Evolutionary conservation across 352 stramenopile genomes (phyloP), one percentile per base, ranked within the genome.

Genomic region (Phytopythium sindhum): DNA sequence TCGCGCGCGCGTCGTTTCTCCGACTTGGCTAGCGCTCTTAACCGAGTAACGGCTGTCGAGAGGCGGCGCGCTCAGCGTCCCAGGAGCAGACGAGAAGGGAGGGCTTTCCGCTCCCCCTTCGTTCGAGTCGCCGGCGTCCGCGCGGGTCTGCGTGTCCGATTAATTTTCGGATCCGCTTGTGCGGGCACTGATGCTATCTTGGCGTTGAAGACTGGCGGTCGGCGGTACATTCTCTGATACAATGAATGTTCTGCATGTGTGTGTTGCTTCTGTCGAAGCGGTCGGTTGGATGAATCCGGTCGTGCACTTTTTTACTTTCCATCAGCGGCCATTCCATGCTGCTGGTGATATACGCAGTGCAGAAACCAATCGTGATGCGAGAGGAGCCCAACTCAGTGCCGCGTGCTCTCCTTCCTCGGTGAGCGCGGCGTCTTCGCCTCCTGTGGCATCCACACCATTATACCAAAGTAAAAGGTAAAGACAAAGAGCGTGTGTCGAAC

Each of bases 281-380:
- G 35, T 50, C 57, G 28, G 19, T 17, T n/a, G 29, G 51, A 15
- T 44, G 39, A 24, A 31, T 41, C 28, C n/a, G 55, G 7, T 35
- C n/a, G 44, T 76, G 74, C 77, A 83, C 80, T 82, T 26, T 69
- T 86, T 89, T 39, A 83, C 79, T 90, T 91, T 91, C 78, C 72
- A 89, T 75, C 63, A 72, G 69, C 77, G 48, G 62, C 63, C 51
- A 45, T 67, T 72, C 70, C 60, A 67, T 87, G 73, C 63, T 66
- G 70, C 65, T 72, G 64, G 73, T 88, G 80, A 87, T 91, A 91
- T 91, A 91, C 80, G 83, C 81, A 85, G 80, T 91, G 83, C 81
- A 86, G 62, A 91, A 58, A 91, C 63, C 68, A 66, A 78, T 54
- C 50, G 65, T 70, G 65, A 60, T 85, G 72, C 68, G 66, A 64